Evolutionary conservation across 139 green algal genomes (phyloP), one percentile per base, ranked within the genome.

Genomic region (Chlorella sp.): DNA sequence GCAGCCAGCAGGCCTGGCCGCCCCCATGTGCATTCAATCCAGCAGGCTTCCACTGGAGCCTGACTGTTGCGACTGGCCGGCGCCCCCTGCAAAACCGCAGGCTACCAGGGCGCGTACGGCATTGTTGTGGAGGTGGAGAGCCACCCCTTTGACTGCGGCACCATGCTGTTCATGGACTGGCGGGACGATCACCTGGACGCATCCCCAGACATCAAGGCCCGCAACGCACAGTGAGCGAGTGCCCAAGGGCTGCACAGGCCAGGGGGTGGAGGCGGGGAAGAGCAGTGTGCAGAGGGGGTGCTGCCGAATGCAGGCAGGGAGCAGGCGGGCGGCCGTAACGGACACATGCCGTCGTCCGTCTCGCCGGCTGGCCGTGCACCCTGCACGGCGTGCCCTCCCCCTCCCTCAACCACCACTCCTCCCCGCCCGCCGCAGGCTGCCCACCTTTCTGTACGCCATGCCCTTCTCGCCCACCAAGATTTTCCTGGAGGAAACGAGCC

Each of bases 91-190:
- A n/a, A n/a, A n/a, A n/a, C 48, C 16, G 43, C 82, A 84, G 84
- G 87, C 54, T 91, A 91, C 84, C 97, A 99, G 89, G 97, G 92
- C 3, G 97, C 97, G 16, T 99, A 98, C 85, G 97, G 97, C 51
- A 98, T 99, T 46, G 88, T 97, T 40, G 92, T 90, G 82, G 92
- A 87, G 73, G 87, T 88, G 32, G 87, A 88, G 72, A 40, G 67
- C n/a, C 97, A 99, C 86, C 95, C 95, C 30, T 98, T 99, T 90
- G 92, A 95, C 36, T 62, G 95, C 60, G 95, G 97, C 86, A 92
- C 92, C 24, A 99, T 99, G 97, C 87, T 99, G 78, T 99, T 99
- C 91, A 99, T 99, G 97, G 97, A 99, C 93, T 99, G 97, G 97
- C 85, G 97, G 14, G 97, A 99, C 85, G 92, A 96, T 81, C 96